phyloP scores from a whole-genome alignment of 192 early-diverging fungal genomes.

The Podochytrium sp. region DNA sequence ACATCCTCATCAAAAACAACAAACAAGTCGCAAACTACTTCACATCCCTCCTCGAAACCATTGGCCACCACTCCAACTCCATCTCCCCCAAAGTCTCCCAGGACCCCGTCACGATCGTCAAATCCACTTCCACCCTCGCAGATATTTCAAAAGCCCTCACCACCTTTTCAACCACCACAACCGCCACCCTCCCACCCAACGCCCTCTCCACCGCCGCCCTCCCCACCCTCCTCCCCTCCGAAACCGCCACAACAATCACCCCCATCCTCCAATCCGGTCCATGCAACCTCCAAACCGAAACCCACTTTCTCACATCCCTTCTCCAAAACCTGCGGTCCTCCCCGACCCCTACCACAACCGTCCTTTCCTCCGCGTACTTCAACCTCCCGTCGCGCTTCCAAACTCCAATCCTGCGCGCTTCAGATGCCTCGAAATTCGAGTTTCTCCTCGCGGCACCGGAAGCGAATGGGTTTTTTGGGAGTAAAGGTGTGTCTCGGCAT shows the following conservation, averaged over 20 bases:
- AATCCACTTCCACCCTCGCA: background rate
- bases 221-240: background rate
- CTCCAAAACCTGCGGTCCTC: conserved; percentile 65
- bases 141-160: conserved; percentile 1
- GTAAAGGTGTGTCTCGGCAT: conserved; percentile 81
- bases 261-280: conserved; percentile 89
- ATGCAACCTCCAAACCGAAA: conserved; percentile 80
- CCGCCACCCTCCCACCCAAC: background rate
- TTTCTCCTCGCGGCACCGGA: conserved; percentile 87
- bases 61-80: background rate
- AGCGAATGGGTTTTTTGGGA: conserved; percentile 92
- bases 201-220: background rate
- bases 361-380: conserved; percentile 91
- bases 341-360: background rate
- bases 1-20: conserved; percentile 69
- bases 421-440: conserved; percentile 59
- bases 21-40: conserved; percentile 60
- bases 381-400: conserved; percentile 82
- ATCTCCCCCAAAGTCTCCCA: background rate
- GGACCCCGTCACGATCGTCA: background rate
- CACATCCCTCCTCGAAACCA: background rate
- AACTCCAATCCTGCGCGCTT: conserved; percentile 46
- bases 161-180: background rate
- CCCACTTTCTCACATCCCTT: conserved; percentile 63
- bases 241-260: conserved; percentile 48